Base-by-base conservation (phyloP, 495 filamentous ascomycete species). In the Collariella sp. region DNA sequence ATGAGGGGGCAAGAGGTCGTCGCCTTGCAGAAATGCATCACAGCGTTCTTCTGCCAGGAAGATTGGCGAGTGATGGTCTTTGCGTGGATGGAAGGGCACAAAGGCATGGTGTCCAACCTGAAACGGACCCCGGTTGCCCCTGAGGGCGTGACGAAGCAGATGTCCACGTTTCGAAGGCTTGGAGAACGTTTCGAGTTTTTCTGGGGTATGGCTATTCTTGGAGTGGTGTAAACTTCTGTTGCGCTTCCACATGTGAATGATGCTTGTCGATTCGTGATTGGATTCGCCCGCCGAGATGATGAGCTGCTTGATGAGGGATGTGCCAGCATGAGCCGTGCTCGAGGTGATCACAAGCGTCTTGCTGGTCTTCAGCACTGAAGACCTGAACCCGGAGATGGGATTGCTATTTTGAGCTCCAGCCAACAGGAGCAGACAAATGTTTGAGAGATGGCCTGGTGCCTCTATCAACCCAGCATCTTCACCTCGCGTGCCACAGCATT, bases 401-500 rank as follows among this genome's bases (percentile, higher is more conserved):
- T 58, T 58, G 39, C 46, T 51, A 59, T 59, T 59, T 54, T 53
- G 46, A 51, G 45, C 33, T 7, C 16, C 33, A 47, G 34, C 18
- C 23, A n/a, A 43, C 7, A 42, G 23, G 34, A 24, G 35, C 29
- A 45, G 52, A 16, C 45, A 31, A 31, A 43, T 12, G 12, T 39
- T 50, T 11, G 35, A 23, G 18, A 9, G 26, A 18, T 3, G 20
- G n/a, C n/a, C 16, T 24, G 2, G 22, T 5, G 23, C 1, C 39
- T 15, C 38, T 2, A 51, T 61, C 55, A 70, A 55, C 60, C 65
- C 52, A 69, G 48, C 29, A 67, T 66, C 42, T 66, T 66, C n/a
- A 76, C 67, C 67, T 95, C 85, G 67, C 72, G 84, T 36, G 90
- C 88, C 65, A 89, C 80, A 7, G 88, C 91, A 74, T 91, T 84